These are phyloP conservation scores for Borealophlyctis nickersoniae DNA, from an alignment of 192 early-diverging fungal genomes.

Conservation along the genomic window DNA sequence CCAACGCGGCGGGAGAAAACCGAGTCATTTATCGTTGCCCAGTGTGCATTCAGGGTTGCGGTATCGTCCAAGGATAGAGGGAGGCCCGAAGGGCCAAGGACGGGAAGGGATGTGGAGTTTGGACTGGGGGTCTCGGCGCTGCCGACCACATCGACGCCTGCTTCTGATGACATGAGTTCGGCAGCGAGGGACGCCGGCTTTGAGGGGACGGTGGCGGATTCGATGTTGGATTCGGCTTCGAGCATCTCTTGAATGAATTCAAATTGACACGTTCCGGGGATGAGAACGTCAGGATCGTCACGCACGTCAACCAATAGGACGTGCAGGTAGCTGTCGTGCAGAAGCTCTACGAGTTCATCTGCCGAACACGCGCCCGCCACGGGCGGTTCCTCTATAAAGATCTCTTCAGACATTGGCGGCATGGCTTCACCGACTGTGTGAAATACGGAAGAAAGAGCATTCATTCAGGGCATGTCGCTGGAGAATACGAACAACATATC, in stretches of 20 bases:
- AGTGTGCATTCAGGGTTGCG: not conserved
- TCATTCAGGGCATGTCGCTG: no score
- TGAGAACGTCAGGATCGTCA: not conserved
- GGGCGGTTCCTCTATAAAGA: not conserved
- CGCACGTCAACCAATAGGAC: not conserved
- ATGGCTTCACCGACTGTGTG: no score
- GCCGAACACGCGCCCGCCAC: not conserved
- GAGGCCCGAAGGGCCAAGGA: not conserved
- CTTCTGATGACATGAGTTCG: not conserved
- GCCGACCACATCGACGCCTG: no score
- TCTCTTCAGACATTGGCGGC: not conserved
- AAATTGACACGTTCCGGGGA: not conserved
- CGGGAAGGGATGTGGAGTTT: no score
- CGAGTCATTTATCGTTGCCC: not conserved
- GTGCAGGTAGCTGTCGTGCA: not conserved
- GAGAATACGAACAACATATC: no score
- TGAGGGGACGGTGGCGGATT: no score
- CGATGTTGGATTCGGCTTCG: not conserved
- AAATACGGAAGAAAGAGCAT: no score
- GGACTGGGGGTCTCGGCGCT: not conserved
- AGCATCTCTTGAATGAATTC: not conserved
- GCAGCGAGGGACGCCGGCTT: not conserved
- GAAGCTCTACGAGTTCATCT: not conserved
- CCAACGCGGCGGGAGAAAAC: not conserved
- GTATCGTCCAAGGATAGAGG: not conserved